Evolutionary conservation across 169 alveolate genomes (phyloP), one percentile per base, ranked within the genome.

Genomic region (Cryptosporidium sp.): DNA sequence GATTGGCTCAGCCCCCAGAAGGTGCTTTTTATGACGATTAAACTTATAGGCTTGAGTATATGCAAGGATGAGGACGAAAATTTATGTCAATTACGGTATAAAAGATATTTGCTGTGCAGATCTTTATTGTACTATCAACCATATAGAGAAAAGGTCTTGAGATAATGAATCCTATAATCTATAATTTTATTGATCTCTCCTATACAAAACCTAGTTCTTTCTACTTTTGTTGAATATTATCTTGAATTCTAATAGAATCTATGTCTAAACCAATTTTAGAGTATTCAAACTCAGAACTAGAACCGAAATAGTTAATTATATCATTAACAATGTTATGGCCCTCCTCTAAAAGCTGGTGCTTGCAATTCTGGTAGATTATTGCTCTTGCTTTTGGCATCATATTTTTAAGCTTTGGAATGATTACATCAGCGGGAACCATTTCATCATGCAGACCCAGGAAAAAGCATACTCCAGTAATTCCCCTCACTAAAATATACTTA

Each of bases 1-100:
- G 98, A 84, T 93, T 95, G 41, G 95, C 95, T 23, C 98, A 97
- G 91, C 99, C 99, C n/a, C 97, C 97, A n/a, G 99, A 97, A 92
- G 99, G 99, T 31, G 95, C 94, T 29, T 92, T 84, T 85, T 97
- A 96, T 91, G 91, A 87, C 41, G 80, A 69, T 9, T 52, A 26
- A 21, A 5, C 37, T n/a, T 14, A 26, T 14, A 26, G 29, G 14
- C 29, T 3, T 8, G 23, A 1, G 2, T 37, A 31, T 67, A 12
- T 16, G 45, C 4, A 21, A 26, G 12, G 29, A 67, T 14, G 21
- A 26, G 10, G 33, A n/a, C 8, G 50, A 33, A 33, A 41, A 37
- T n/a, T 26, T 31, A 12, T 29, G 16, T 26, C 3, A 26, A 4
- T 26, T 26, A 55, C 31, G 35, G 6, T 55, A 21, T 48, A 48